Evolutionary conservation across 23 red algal species (phyloP), one percentile per base, ranked within the genome.

Genomic region (Gracilaria gracilis): DNA sequence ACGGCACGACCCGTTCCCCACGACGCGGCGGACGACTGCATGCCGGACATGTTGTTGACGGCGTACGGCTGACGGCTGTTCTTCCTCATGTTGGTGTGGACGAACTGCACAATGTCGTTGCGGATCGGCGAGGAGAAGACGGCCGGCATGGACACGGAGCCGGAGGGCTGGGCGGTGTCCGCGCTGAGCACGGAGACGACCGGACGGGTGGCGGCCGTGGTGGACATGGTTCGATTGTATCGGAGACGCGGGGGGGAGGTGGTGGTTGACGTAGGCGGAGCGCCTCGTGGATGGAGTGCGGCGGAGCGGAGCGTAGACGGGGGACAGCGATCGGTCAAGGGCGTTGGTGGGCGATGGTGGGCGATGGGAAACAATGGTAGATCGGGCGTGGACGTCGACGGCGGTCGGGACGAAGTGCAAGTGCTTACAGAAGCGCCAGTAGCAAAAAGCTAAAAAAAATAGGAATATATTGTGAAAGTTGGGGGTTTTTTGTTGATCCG

Each of bases 1-100:
- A 99, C 97, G 54, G 97, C 97, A 57, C 97, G 93, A 25, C 97
- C 97, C 4, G 97, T 99, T 4, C 97, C 97, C 97, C 97, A 99
- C 9, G 97, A 99, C 42, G 93, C 93, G 69, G 97, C 97, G 80
- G 97, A 95, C 35, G 90, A 76, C 91, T 95, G 93, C 97, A 94
- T 95, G 72, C 97, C 97, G 36, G 97, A 90, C 87, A 96, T 89
- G 7, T 61, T 38, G 44, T 83, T 81, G 29, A 99, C 97, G 14
- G 93, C 93, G 82, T 99, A 99, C 27, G 97, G 91, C 75, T 99
- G 97, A 49, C 97, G 89, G 50, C 74, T 85, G 88, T 99, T 99
- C 90, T 96, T 96, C 19, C 90, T 84, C 86, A 99, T 94, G 54
- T 65, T 61, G n/a, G 93, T 96, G 88, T 99, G 97, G 23, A 99